Evolutionary conservation across 208 protist species (phyloP).

Genomic region (Trypanosoma rangeli): DNA sequence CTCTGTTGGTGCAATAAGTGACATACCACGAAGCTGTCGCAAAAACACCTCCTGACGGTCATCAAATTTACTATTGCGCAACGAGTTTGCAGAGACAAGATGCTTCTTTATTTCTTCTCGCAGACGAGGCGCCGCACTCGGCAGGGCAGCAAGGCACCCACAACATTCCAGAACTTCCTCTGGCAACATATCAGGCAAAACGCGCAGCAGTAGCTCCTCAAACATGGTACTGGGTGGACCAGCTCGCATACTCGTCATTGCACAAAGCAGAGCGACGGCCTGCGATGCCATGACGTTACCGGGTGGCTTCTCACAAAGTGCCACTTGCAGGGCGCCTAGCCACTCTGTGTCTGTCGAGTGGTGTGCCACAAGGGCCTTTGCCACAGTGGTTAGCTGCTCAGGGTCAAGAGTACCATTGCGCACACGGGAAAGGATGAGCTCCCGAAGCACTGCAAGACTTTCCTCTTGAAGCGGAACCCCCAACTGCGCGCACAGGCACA

Average conservation of each 20-base stretch:
- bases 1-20: slow-evolving; percentile 21
- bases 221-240: not conserved
- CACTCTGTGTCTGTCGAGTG: slow-evolving; percentile 8
- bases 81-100: not conserved
- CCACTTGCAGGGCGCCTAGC: slow-evolving; percentile 11
- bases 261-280: slow-evolving; percentile 12
- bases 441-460: slow-evolving; percentile 12
- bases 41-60: not conserved
- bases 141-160: slow-evolving; percentile 11
- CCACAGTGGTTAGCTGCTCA: slow-evolving; percentile 11
- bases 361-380: slow-evolving; percentile 3
- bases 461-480: slow-evolving; percentile 19
- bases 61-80: not conserved
- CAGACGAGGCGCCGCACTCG: not conserved
- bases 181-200: slow-evolving; percentile 22
- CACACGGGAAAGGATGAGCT: slow-evolving; percentile 8
- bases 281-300: not conserved
- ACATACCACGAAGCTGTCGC: slow-evolving; percentile 21
- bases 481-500: slow-evolving; percentile 22
- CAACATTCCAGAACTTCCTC: slow-evolving; percentile 22
- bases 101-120: not conserved
- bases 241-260: not conserved
- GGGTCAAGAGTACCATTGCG: slow-evolving; percentile 1
- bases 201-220: slow-evolving; percentile 14
- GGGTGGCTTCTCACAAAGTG: not conserved